Base-by-base conservation (phyloP, 306 rosid species). In the Trichosanthes cucumerina region DNA sequence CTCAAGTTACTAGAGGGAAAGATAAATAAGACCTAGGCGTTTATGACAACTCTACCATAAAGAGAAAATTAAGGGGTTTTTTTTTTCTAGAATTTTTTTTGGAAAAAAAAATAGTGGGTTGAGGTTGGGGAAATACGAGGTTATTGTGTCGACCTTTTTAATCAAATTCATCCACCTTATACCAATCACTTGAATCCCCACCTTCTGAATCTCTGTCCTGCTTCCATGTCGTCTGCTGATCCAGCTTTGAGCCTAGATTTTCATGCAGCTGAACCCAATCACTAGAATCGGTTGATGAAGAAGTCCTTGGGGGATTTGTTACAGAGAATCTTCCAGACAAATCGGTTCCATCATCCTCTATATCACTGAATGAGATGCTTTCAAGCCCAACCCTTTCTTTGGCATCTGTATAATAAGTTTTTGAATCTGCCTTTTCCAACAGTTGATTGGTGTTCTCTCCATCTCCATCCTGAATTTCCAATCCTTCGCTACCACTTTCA, bases 121-220 rank as follows among this genome's bases (percentile, higher is more conserved):
- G 76, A 46, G 57, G 14, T 46, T 46, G 77, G 77, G 21, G 23
- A 71, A 70, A 46, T 24, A 44, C 23, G 76, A 13, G 38, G 3
- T 68, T 41, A 69, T n/a, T n/a, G n/a, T 24, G 72, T 80, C 21
- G 58, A 41, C 69, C 56, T 66, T 65, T 59, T 81, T 92, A 88
- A 73, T 86, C 88, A 84, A 77, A 87, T 26, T 85, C 91, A 79
- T 94, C 97, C 80, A 94, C 89, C 41, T 80, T 72, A 66, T 87
- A 92, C 98, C 99, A 95, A 80, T 89, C 99, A 86, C 69, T 94
- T 57, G 96, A 92, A 78, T 78, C 86, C 75, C 89, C 98, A 21
- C 91, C 96, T 89, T 87, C 97, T 12, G 92, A 89, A 68, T 95
- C 92, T 87, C 80, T 92, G 76, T 24, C 73, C 58, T 58, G 53